These are phyloP conservation scores for Candida boidinii DNA, from an alignment of 805 yeast species.

Conservation along the genomic window DNA sequence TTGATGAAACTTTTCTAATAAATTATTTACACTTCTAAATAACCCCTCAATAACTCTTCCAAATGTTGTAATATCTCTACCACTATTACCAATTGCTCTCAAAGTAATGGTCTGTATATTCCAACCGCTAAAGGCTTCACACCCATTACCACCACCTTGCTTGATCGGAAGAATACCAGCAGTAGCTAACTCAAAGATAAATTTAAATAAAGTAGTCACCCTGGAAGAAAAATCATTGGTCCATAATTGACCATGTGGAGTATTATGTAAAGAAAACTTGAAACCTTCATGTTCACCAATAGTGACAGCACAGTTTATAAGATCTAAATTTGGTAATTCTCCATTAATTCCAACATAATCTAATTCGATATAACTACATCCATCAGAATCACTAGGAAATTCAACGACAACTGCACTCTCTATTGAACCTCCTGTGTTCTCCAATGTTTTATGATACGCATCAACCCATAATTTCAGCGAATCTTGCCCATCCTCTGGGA, in stretches of 20 bases:
- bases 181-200: slow-evolving; percentile 59
- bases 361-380: slow-evolving; percentile 66
- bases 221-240: slow-evolving; percentile 46
- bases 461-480: slow-evolving; percentile 85
- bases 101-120: slow-evolving; percentile 85
- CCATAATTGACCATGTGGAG: slow-evolving; percentile 36
- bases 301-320: slow-evolving; percentile 72
- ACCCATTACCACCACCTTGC: slow-evolving; percentile 39
- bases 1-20: slow-evolving; percentile 93
- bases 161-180: slow-evolving; percentile 45
- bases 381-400: slow-evolving; percentile 54
- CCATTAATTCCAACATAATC: slow-evolving; percentile 88
- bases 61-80: slow-evolving; percentile 79
- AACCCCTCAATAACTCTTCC: slow-evolving; percentile 87
- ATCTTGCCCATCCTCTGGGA: slow-evolving; percentile 62
- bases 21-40: slow-evolving; percentile 82
- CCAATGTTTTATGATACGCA: slow-evolving; percentile 81
- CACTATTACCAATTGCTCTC: slow-evolving; percentile 44
- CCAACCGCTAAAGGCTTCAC: slow-evolving; percentile 95
- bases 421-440: slow-evolving; percentile 85
- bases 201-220: slow-evolving; percentile 47
- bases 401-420: slow-evolving; percentile 87
- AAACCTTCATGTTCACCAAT: slow-evolving; percentile 72
- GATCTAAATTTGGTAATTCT: slow-evolving; percentile 88
- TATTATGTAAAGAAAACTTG: slow-evolving; percentile 56